Evolutionary conservation across 1,284 basidiomycete genomes (phyloP).

Genomic region (Erythrobasidium hasegawianum): DNA sequence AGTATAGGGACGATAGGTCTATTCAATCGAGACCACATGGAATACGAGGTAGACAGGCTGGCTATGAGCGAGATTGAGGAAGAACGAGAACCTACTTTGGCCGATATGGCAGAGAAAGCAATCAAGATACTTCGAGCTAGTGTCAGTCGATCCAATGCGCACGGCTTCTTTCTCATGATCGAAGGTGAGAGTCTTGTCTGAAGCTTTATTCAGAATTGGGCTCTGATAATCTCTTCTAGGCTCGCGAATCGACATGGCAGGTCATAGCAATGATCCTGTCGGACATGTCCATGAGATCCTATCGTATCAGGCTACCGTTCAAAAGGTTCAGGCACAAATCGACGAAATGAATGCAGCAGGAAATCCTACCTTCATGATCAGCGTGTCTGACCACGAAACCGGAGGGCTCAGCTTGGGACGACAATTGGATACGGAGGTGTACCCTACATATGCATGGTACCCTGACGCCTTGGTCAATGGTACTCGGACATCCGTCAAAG

Average conservation of each 20-base stretch:
- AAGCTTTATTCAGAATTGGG: too few relatives aligned
- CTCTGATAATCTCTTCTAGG: not conserved
- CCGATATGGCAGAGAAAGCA: constrained; percentile 38
- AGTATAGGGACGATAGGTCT: constrained; percentile 36
- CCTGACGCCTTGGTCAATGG: constrained; percentile 48
- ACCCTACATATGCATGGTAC: constrained; percentile 47
- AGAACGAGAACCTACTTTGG: constrained; percentile 37
- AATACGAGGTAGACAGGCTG: constrained; percentile 41
- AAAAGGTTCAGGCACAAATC: constrained; percentile 47
- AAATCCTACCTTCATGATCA: constrained; percentile 48
- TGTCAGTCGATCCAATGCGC: constrained; percentile 21
- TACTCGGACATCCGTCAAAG: constrained; percentile 47
- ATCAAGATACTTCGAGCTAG: constrained; percentile 22
- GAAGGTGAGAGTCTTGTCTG: too few relatives aligned
- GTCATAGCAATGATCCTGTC: constrained; percentile 47
- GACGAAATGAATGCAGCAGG: constrained; percentile 44
- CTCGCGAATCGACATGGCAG: constrained; percentile 38
- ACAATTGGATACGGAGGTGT: constrained; percentile 46
- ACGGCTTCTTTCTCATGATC: constrained; percentile 42
- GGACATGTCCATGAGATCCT: constrained; percentile 48
- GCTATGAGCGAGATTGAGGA: constrained; percentile 20
- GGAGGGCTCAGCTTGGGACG: constrained; percentile 50
- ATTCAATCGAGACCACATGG: constrained; percentile 39
- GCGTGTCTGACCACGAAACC: constrained; percentile 51
- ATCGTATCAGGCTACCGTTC: constrained; percentile 49